A percentile compares a stretch with the other conserved stretches of the same genome.
phyloP scores from a whole-genome alignment of 2,329 filamentous ascomycete species.

The Scedosporium dehoogii region DNA sequence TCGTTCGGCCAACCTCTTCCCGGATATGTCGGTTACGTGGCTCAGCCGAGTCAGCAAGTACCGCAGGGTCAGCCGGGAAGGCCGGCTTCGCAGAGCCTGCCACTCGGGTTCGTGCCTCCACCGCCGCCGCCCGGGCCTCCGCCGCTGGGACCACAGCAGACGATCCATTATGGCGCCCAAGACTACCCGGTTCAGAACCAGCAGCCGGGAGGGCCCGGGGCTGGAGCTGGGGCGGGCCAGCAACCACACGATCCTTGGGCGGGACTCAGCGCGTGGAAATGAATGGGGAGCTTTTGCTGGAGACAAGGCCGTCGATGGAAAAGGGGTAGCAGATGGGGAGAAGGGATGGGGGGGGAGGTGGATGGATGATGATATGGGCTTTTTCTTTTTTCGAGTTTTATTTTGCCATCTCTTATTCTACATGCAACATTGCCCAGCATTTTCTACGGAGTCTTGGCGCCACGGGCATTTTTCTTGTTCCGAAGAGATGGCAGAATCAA shows the following conservation, averaged over 20 bases:
- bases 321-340: no score
- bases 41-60: constrained; percentile 37
- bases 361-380: no score
- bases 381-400: not conserved
- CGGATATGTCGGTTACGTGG: constrained; percentile 18
- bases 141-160: constrained; percentile 52
- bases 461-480: no score
- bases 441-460: no score
- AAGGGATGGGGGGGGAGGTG: no score
- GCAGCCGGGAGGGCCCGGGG: constrained; percentile 9
- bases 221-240: constrained; percentile 24
- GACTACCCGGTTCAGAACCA: constrained; percentile 20
- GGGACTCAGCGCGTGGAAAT: constrained; percentile 43
- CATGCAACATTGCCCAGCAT: not conserved
- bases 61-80: constrained; percentile 29
- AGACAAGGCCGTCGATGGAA: not conserved
- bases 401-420: not conserved
- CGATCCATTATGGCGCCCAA: constrained; percentile 40
- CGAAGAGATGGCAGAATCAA: no score
- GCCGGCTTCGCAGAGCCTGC: constrained; percentile 28
- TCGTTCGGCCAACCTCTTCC: constrained; percentile 32
- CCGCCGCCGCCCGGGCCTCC: constrained; percentile 55
- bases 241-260: constrained; percentile 40
- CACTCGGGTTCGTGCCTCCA: constrained; percentile 50
- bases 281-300: constrained; percentile 6